A percentile compares a stretch with the other conserved stretches of the same genome.
These are phyloP conservation scores for Rubroshorea leprosula DNA, from an alignment of 345 rosid genomes.

Conservation along the genomic window DNA sequence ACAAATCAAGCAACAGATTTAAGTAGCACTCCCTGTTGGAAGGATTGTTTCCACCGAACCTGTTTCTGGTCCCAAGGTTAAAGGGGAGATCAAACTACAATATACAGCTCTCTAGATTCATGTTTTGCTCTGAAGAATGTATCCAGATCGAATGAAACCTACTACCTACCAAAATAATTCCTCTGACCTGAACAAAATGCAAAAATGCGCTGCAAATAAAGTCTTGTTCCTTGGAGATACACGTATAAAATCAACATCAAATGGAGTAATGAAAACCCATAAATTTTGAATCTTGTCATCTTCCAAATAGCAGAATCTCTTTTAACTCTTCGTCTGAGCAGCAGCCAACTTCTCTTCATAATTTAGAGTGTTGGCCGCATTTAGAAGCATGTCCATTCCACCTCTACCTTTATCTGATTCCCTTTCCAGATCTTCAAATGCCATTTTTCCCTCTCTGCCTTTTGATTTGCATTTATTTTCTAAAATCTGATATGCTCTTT, in stretches of 20 bases:
- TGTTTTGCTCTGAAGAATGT: constrained; percentile 11
- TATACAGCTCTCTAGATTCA: constrained; percentile 18
- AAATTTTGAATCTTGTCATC: constrained; percentile 4
- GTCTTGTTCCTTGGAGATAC: constrained; percentile 4
- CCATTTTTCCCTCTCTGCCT: constrained; percentile 15
- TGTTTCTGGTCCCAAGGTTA: neutral
- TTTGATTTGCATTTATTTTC: no score
- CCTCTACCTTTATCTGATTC: constrained; percentile 40
- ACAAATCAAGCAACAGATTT: neutral
- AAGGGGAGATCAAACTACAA: neutral
- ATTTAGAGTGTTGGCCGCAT: constrained; percentile 65
- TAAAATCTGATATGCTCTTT: constrained; percentile 36
- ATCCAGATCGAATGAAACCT: constrained; percentile 25
- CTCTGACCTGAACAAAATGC: constrained; percentile 7
- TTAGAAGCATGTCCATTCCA: constrained; percentile 75
- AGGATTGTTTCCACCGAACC: neutral
- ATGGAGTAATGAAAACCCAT: constrained; percentile 4
- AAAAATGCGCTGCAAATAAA: constrained; percentile 17
- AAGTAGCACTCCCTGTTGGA: neutral
- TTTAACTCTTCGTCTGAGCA: constrained; percentile 20
- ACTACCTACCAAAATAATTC: constrained; percentile 20
- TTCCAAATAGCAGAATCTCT: constrained; percentile 1
- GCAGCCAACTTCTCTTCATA: constrained; percentile 40
- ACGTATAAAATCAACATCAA: constrained; percentile 6
- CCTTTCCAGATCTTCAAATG: constrained; percentile 13